A percentile compares a stretch with the other conserved stretches of the same genome.
Evolutionary conservation across 768 basidiomycete species (phyloP).

Genomic region (Lactarius hatsudake): DNA sequence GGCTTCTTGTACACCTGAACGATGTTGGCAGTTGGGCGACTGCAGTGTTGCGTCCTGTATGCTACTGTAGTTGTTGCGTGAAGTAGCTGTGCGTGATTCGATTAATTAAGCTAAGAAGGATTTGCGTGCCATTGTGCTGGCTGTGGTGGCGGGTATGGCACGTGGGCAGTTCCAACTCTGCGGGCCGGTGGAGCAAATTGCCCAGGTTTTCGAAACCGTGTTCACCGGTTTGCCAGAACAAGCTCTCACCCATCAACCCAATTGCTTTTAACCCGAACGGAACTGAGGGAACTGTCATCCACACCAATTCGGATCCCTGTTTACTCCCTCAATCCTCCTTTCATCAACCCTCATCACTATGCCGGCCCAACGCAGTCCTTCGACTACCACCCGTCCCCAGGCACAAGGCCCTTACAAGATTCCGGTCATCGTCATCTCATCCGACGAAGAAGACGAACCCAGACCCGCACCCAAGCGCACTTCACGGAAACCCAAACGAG

Average conservation of each 20-base stretch:
- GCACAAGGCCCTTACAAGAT: slow-evolving; percentile 3
- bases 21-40: background rate
- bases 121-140: background rate
- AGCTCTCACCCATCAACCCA: background rate
- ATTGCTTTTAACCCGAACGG: background rate
- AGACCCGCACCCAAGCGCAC: background rate
- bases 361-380: slow-evolving; percentile 17
- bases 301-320: background rate
- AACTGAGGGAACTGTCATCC: background rate
- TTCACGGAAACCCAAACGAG: slow-evolving; percentile 7
- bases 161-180: background rate
- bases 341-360: background rate
- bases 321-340: slow-evolving; percentile 12
- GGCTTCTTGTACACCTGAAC: background rate
- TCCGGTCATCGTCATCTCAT: slow-evolving; percentile 22
- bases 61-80: background rate
- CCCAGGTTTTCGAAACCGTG: background rate
- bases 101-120: background rate
- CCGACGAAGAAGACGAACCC: slow-evolving; percentile 21
- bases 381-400: slow-evolving; percentile 5
- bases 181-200: background rate
- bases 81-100: background rate
- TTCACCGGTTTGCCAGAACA: background rate
- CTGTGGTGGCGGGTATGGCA: background rate
- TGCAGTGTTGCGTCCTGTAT: background rate